Evolutionary conservation across 805 yeast genomes (phyloP), one percentile per base, ranked within the genome.

Genomic region (Ogataea ramenticola): DNA sequence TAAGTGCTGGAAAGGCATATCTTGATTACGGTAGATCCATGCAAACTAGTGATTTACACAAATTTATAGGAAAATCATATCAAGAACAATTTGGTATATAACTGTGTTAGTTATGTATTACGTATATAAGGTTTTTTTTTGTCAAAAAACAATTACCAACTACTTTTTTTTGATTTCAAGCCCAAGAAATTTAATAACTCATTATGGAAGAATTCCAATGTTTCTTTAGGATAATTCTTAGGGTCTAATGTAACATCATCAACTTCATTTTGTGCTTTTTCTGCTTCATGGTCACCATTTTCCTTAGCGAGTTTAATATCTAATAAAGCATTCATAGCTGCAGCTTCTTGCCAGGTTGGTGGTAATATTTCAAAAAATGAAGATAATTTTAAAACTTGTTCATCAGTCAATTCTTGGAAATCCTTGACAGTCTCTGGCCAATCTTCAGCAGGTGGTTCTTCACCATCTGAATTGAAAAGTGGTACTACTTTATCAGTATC

Each of bases 31-130:
- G 86, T 1, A 67, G 98, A 41, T 74, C 93, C 3, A 81, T 88
- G 86, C 88, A 86, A 55, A 87, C 99, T 0, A 77, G 88, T 3
- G 86, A 90, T 58, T 66, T 91, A 27, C 89, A 88, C 48, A 71
- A 75, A 40, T 74, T 70, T 46, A 79, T 93, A 22, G 82, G 84
- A 1, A 69, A 66, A 8, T 81, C 89, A 0, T 90, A 75, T 57
- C 61, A 55, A 9, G 54, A 53, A 21, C 40, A 49, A 19, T 58
- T 47, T 42, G 43, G 45, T 27, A 24, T 24, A 24, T 24, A 24
- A 24, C 10, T 24, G 27, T 24, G 27, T 24, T n/a, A n/a, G 27
- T 24, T 24, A 10, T 42, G 43, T 33, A 24, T 16, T 36, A 31
- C 15, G n/a, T 21, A 16, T 21, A 30, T 21, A 20, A 29, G n/a